Percentiles rank a stretch among this genome's conserved stretches.
phyloP scores from a whole-genome alignment of 345 rosid genomes.

The Eucalyptus virginea region DNA sequence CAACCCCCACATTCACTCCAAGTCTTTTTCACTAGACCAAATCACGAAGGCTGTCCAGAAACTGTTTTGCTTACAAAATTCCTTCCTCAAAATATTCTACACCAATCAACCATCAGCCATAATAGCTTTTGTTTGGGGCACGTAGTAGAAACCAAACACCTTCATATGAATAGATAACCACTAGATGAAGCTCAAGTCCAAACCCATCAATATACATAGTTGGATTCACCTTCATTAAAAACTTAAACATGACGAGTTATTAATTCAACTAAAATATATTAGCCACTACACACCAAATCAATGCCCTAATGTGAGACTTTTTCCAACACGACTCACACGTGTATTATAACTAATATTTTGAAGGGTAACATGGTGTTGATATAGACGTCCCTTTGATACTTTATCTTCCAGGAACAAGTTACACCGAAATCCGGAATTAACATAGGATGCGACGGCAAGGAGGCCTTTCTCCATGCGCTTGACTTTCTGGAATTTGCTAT shows the following conservation, averaged over 20 bases:
- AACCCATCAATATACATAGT: not conserved
- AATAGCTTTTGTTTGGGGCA: not conserved
- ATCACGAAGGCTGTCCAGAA: not conserved
- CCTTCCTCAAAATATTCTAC: not conserved
- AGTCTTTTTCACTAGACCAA: not conserved
- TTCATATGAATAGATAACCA: not conserved
- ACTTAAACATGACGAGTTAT: not conserved
- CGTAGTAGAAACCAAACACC: not conserved
- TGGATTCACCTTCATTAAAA: not conserved
- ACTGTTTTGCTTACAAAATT: not conserved
- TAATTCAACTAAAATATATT: not conserved
- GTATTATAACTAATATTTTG: not conserved
- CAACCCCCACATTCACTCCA: not conserved
- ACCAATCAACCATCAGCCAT: not conserved
- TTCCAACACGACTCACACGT: not conserved
- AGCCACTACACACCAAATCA: not conserved
- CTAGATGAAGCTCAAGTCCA: not conserved
- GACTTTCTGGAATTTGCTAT: not conserved
- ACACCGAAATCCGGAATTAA: not conserved
- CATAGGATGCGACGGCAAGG: not conserved
- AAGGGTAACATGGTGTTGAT: not conserved
- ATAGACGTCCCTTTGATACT: not conserved
- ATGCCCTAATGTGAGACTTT: accelerated
- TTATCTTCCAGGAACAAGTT: not conserved
- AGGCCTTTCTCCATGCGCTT: not conserved